Evolutionary conservation across 2,329 filamentous ascomycete species (phyloP).

Genomic region (Aspergillus thermomutatus): DNA sequence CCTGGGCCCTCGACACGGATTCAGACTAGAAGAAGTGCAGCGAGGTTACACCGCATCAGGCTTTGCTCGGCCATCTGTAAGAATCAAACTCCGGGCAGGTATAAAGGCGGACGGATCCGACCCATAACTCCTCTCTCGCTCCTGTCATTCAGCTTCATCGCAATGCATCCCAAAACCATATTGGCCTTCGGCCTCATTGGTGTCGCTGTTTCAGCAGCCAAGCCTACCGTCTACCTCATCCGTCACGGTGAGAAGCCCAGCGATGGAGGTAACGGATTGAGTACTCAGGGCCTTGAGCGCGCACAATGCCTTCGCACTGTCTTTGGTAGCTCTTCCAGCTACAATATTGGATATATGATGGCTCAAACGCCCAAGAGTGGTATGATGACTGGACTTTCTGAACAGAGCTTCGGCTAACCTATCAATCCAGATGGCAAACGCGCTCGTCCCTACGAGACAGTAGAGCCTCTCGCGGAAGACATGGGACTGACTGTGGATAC

Average conservation of each 20-base stretch:
- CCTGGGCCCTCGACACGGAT: background rate
- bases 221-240: slow-evolving; percentile 59
- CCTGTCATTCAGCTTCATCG: background rate
- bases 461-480: slow-evolving; percentile 54
- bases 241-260: slow-evolving; percentile 62
- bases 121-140: background rate
- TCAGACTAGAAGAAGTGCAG: background rate
- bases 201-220: slow-evolving; percentile 15
- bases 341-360: slow-evolving; percentile 59
- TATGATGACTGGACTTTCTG: slow-evolving; percentile 8
- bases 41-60: background rate
- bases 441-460: slow-evolving; percentile 55
- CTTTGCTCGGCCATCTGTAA: too few relatives aligned
- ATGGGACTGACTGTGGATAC: slow-evolving; percentile 55
- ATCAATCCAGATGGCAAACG: slow-evolving; percentile 45
- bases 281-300: slow-evolving; percentile 50
- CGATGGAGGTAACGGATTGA: slow-evolving; percentile 49
- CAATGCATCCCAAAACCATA: slow-evolving; percentile 7
- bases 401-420: slow-evolving; percentile 11
- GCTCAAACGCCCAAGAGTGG: slow-evolving; percentile 51
- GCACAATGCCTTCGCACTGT: slow-evolving; percentile 58
- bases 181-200: slow-evolving; percentile 9
- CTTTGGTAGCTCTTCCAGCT: slow-evolving; percentile 51
- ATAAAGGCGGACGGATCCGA: background rate
- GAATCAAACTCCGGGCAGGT: background rate